Base-by-base conservation (phyloP, 139 green algal genomes). In the Nannochloris sp. region DNA sequence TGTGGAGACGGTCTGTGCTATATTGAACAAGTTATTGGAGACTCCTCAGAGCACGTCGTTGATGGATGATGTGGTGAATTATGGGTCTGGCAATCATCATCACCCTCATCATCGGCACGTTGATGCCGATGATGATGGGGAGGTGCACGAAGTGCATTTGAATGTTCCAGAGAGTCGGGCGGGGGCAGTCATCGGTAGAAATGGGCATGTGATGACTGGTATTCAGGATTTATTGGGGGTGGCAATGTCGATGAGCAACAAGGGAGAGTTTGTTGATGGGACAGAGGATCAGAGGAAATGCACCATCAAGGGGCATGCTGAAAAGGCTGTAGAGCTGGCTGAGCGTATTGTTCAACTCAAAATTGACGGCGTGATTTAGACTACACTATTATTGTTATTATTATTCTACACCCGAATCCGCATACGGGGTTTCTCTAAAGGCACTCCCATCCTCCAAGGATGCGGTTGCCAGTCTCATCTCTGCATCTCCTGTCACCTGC, bases 121-220 rank as follows among this genome's bases (percentile, higher is more conserved):
- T 65, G 61, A 46, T 65, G 55, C 31, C n/a, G 4, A 29, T 10
- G 16, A 53, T 46, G 43, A 30, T 17, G 57, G 46, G 8, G 13
- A 36, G 37, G 12, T 23, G 44, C 49, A 13, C 17, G 23, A 43
- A 6, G 43, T 58, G 37, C 16, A 26, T 26, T 17, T 28, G 73
- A 43, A 46, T 48, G 71, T 51, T 59, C 82, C 81, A 1, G 83
- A 92, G 53, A 76, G 79, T 51, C 73, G 76, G n/a, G 72, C 92
- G 5, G 87, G 87, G 2, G 76, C 82, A 20, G 75, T 94, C 5
- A 88, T 94, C 13, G 87, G 87, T 43, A 82, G 80, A 58, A 28
- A 67, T 74, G 80, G 14, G 78, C 85, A 11, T 63, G 80, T 82
- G 25, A 79, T 94, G 60, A 79, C 66, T 48, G 79, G 92, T 71